Evolutionary conservation across 2,329 filamentous ascomycete species (phyloP).

Genomic region (Epichloe elymi): DNA sequence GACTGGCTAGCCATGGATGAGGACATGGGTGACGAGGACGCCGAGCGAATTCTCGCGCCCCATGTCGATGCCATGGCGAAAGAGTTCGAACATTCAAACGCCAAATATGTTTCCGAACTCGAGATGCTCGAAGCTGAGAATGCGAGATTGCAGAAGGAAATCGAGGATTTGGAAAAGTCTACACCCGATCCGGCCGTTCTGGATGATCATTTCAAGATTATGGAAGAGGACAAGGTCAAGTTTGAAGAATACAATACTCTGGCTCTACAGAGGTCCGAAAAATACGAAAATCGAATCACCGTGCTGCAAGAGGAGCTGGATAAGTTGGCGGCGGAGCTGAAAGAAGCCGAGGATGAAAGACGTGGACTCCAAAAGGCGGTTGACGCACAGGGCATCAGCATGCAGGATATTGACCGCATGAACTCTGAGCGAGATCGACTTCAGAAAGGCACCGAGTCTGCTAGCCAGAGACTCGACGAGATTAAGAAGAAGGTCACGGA

Average conservation of each 20-base stretch:
- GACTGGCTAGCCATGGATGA: slow-evolving; percentile 92
- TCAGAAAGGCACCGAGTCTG: slow-evolving; percentile 74
- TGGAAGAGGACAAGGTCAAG: slow-evolving; percentile 88
- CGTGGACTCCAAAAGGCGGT: slow-evolving; percentile 69
- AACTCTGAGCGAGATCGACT: slow-evolving; percentile 86
- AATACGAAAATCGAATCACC: slow-evolving; percentile 69
- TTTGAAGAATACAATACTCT: slow-evolving; percentile 90
- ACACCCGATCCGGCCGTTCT: slow-evolving; percentile 72
- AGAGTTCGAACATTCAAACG: slow-evolving; percentile 76
- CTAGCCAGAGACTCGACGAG: slow-evolving; percentile 66
- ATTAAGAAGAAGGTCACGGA: slow-evolving; percentile 71
- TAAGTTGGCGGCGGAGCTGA: slow-evolving; percentile 61
- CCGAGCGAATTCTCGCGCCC: slow-evolving; percentile 63
- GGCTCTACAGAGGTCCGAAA: slow-evolving; percentile 74
- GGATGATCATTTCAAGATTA: slow-evolving; percentile 80
- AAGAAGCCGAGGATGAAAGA: slow-evolving; percentile 72
- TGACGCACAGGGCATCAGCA: slow-evolving; percentile 86
- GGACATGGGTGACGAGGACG: slow-evolving; percentile 75
- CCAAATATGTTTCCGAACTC: slow-evolving; percentile 72
- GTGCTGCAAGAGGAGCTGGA: slow-evolving; percentile 79
- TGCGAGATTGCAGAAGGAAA: slow-evolving; percentile 65
- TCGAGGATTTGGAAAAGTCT: slow-evolving; percentile 78
- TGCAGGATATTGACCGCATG: slow-evolving; percentile 99
- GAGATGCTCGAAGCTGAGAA: slow-evolving; percentile 80
- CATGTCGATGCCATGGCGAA: slow-evolving; percentile 80